phyloP scores from a whole-genome alignment of 2,329 filamentous ascomycete genomes.

The Verticillium longisporum region DNA sequence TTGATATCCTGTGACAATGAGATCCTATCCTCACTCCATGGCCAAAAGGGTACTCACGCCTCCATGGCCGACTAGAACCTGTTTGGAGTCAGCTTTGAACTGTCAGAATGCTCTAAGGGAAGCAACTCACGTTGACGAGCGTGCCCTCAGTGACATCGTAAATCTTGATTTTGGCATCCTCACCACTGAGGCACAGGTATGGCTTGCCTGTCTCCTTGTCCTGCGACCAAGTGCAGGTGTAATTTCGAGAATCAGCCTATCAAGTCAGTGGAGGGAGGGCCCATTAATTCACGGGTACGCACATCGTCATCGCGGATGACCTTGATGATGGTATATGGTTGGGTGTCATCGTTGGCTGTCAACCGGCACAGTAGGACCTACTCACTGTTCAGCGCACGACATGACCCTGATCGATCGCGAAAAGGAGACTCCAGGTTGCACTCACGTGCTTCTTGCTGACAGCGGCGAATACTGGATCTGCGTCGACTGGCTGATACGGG shows the following conservation, averaged over 20 bases:
- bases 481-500: constrained; percentile 57
- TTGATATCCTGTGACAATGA: constrained; percentile 52
- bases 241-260: constrained; percentile 51
- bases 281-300: constrained; percentile 15
- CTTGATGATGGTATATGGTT: constrained; percentile 55
- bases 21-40: constrained; percentile 1
- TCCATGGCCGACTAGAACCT: constrained; percentile 63
- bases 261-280: neutral
- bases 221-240: constrained; percentile 68
- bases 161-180: constrained; percentile 63
- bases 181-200: constrained; percentile 63
- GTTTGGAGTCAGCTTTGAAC: neutral
- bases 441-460: constrained; percentile 61
- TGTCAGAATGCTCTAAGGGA: neutral
- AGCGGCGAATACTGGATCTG: constrained; percentile 66
- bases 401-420: neutral
- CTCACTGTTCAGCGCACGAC: neutral
- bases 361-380: constrained; percentile 61
- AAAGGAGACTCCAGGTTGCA: constrained; percentile 8
- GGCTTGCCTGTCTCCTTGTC: constrained; percentile 55
- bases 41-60: constrained; percentile 41
- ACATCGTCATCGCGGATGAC: constrained; percentile 61
- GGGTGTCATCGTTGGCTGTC: constrained; percentile 35
- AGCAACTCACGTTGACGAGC: constrained; percentile 40
- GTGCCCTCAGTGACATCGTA: constrained; percentile 57